Evolutionary conservation across 2,329 filamentous ascomycete species (phyloP).

Genomic region (Colletotrichum sp.): DNA sequence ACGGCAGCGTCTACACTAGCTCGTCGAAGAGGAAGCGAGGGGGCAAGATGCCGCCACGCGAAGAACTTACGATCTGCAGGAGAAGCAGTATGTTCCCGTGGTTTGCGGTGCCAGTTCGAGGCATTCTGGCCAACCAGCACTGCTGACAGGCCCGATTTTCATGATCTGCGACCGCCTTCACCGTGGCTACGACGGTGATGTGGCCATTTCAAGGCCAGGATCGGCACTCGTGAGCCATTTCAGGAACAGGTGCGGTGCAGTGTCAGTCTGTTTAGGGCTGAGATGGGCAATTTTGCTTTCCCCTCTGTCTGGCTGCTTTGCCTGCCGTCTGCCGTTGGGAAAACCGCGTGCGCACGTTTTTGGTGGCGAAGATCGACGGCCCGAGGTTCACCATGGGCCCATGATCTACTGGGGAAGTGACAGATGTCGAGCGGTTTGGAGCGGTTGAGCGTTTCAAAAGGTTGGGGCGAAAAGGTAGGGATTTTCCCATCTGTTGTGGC

Average conservation of each 20-base stretch:
- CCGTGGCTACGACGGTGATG: background rate
- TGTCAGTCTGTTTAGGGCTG: background rate
- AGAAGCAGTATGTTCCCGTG: background rate
- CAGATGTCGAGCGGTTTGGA: background rate
- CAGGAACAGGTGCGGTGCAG: background rate
- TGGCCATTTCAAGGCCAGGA: background rate
- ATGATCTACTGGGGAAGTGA: background rate
- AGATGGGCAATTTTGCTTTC: background rate
- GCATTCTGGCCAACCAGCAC: background rate
- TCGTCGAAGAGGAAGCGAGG: background rate
- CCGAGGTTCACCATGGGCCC: background rate
- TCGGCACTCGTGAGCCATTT: background rate
- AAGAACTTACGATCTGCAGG: background rate
- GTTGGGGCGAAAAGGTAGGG: background rate
- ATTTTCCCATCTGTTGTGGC: background rate
- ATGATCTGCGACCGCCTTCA: background rate
- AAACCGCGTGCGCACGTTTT: background rate
- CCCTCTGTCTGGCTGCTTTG: background rate
- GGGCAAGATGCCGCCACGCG: background rate
- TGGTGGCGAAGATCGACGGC: background rate
- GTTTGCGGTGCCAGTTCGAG: background rate
- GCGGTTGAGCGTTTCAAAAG: background rate
- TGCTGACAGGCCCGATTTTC: background rate
- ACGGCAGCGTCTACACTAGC: background rate
- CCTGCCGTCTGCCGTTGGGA: background rate